phyloP scores from a whole-genome alignment of 108 stramenopile species.

The Nannochloropsis salina region DNA sequence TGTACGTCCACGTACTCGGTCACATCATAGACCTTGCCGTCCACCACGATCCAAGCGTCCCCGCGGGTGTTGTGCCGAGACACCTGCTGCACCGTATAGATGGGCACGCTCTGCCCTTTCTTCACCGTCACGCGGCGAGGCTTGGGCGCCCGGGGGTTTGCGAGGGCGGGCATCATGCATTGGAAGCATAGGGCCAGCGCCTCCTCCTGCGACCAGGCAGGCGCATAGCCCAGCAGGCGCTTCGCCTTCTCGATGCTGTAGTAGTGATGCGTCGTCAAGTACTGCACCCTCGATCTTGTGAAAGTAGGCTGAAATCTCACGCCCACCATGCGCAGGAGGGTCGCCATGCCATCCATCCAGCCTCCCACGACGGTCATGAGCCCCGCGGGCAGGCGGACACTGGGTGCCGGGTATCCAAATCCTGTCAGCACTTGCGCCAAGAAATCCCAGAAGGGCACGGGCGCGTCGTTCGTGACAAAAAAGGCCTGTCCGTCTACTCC shows the following conservation, averaged over 20 bases:
- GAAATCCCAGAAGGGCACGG: conserved; percentile 45
- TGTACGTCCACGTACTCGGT: conserved; percentile 51
- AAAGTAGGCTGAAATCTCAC: conserved; percentile 34
- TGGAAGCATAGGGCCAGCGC: conserved; percentile 25
- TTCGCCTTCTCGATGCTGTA: conserved; percentile 44
- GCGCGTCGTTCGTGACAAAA: conserved; percentile 50
- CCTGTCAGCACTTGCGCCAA: conserved; percentile 30
- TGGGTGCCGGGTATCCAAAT: conserved; percentile 41
- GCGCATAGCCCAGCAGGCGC: conserved; percentile 43
- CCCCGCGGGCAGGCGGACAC: conserved; percentile 27
- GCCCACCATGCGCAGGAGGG: conserved; percentile 28
- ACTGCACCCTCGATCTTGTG: conserved; percentile 30
- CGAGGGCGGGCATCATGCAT: background rate
- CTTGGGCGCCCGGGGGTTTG: background rate
- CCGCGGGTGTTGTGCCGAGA: conserved; percentile 48
- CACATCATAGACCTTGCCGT: conserved; percentile 55
- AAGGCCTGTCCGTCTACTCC: conserved; percentile 35
- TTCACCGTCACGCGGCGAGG: background rate
- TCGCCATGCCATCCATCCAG: conserved; percentile 34
- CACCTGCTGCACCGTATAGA: conserved; percentile 47
- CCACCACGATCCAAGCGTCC: conserved; percentile 57
- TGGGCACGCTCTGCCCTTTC: conserved; percentile 34
- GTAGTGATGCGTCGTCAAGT: conserved; percentile 33
- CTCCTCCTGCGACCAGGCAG: conserved; percentile 43
- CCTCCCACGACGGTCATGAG: conserved; percentile 29